phyloP scores from a whole-genome alignment of 495 filamentous ascomycete genomes.

The Poronia punctata region DNA sequence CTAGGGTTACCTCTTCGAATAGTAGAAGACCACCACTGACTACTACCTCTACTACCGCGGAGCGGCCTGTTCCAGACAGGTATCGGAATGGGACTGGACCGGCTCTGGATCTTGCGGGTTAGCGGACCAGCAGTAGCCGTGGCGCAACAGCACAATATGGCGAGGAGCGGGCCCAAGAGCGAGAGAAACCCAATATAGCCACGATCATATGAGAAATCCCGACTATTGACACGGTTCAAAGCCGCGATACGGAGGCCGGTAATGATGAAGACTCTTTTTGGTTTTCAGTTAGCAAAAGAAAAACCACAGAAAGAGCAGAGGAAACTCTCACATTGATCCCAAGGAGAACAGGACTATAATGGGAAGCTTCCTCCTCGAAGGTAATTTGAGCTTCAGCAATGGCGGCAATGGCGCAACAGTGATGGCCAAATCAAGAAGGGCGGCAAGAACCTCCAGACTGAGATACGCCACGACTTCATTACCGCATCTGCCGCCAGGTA shows the following conservation, averaged over 20 bases:
- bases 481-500: too few species aligned
- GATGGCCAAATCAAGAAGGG: background rate
- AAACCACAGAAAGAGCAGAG: background rate
- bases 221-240: conserved; percentile 1
- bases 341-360: background rate
- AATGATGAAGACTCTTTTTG: conserved; percentile 3
- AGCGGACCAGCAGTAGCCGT: background rate
- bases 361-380: background rate
- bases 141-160: conserved; percentile 1
- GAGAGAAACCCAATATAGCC: conserved; percentile 4
- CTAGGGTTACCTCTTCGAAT: too few species aligned
- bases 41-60: too few species aligned
- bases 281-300: too few species aligned
- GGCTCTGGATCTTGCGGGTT: too few species aligned
- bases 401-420: background rate
- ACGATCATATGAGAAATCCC: conserved; percentile 1
- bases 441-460: background rate
- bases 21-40: too few species aligned
- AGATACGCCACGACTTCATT: background rate
- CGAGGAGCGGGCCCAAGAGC: background rate
- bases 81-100: too few species aligned
- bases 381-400: background rate
- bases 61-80: too few species aligned
- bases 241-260: conserved; percentile 1
- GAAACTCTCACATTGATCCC: background rate